Base-by-base conservation (phyloP, 805 yeast species). In the Saturnispora besseyi region DNA sequence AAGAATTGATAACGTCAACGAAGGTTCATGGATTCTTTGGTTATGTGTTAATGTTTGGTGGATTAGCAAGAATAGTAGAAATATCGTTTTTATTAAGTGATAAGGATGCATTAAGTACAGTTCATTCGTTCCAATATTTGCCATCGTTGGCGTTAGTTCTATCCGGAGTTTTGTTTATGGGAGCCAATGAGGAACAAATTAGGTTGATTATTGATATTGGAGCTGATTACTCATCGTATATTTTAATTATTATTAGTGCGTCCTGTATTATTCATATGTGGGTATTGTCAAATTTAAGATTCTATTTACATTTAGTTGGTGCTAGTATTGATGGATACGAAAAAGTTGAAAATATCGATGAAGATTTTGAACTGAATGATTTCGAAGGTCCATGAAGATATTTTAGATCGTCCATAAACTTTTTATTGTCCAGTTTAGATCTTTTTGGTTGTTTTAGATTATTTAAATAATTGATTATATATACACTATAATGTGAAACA, bases 11-110 rank as follows among this genome's bases (percentile, higher is more conserved):
- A 51, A 81, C 90, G 28, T 84, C 95, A 47, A 88, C 97, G 2
- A 83, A 85, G 63, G 89, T 91, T 34, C 98, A 91, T 62, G 79
- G 79, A 13, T 75, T 90, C 70, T 91, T 91, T 66, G 98, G 98
- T 1, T 63, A 81, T 47, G 82, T 82, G 21, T 72, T 91, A 52
- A 86, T 87, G 80, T 60, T 73, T 3, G 95, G 93, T 13, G 97
- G 97, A 0, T 64, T 78, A 11, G 64, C 78, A 11, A 74, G 98
- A 51, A 81, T 90, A 42, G 66, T 85, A 46, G 98, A 91, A 63
- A 86, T 90, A 48, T 74, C 84, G 45, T 81, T 90, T 58, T 63
- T 91, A n/a, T 70, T 90, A 46, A 66, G 72, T 24, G 98, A 89
- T 61, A 71, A 73, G 44, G 66, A 78, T 28, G 55, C 57, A 21